Evolutionary conservation across 805 yeast species (phyloP).

Genomic region (Saturnispora sekii): DNA sequence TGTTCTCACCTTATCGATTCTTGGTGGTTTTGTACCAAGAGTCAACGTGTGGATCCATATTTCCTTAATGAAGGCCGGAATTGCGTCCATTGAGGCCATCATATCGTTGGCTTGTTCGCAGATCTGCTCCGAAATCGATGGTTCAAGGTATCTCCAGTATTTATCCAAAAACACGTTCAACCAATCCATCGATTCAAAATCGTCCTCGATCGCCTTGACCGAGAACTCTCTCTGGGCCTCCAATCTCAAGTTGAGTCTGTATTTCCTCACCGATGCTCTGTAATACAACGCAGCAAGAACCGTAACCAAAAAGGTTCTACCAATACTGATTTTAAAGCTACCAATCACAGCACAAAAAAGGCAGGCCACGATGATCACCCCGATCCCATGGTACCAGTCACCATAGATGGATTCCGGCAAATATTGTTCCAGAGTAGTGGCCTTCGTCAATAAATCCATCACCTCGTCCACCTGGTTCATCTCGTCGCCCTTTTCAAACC

Average conservation of each 20-base stretch:
- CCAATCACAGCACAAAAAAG: constrained; percentile 74
- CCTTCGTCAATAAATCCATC: constrained; percentile 56
- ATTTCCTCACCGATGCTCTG: constrained; percentile 73
- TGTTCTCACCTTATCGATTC: constrained; percentile 84
- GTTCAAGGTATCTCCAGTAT: constrained; percentile 89
- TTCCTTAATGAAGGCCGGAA: constrained; percentile 75
- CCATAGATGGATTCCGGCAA: constrained; percentile 75
- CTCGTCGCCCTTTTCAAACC: constrained; percentile 65
- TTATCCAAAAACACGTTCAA: constrained; percentile 78
- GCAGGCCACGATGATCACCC: constrained; percentile 54
- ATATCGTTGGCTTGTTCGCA: constrained; percentile 79
- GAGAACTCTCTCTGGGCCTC: constrained; percentile 81
- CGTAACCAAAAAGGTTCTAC: constrained; percentile 70
- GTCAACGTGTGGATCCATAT: constrained; percentile 85
- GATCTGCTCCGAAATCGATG: constrained; percentile 76
- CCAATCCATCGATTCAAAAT: constrained; percentile 95
- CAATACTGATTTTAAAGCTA: constrained; percentile 62
- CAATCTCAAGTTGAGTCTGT: constrained; percentile 66
- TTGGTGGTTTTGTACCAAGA: constrained; percentile 90
- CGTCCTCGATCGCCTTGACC: constrained; percentile 71
- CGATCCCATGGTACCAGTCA: constrained; percentile 95
- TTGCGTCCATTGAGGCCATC: constrained; percentile 56
- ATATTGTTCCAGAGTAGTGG: constrained; percentile 66
- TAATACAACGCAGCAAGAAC: constrained; percentile 57
- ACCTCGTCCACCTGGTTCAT: constrained; percentile 62